Conservation (phyloP, 2,329 filamentous ascomycete species). For the Alternaria sp. region DNA sequence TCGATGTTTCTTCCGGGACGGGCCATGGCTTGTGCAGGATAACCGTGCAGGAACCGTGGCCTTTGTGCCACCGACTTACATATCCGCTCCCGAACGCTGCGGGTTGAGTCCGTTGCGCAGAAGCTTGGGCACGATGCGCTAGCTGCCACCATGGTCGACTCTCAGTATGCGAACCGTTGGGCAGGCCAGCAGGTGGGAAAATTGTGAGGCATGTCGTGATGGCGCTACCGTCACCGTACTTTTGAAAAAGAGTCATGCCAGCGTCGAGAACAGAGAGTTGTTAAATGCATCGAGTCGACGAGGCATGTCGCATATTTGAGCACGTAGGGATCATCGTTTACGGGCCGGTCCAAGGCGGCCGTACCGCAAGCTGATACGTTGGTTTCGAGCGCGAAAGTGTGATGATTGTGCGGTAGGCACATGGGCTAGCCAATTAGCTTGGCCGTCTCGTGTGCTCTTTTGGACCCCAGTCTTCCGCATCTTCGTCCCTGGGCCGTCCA, state of each 20-base stretch:
- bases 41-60: slow-evolving; percentile 34
- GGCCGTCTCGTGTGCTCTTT: slow-evolving; percentile 27
- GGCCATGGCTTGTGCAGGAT: slow-evolving; percentile 29
- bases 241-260: slow-evolving; percentile 18
- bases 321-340: slow-evolving; percentile 30
- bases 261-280: slow-evolving; percentile 20
- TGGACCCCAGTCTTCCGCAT: slow-evolving; percentile 34
- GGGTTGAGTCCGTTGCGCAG: slow-evolving; percentile 24
- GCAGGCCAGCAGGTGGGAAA: slow-evolving; percentile 6
- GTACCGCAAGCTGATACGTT: slow-evolving; percentile 35
- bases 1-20: slow-evolving; percentile 29
- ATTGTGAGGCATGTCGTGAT: slow-evolving; percentile 8
- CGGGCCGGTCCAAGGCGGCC: slow-evolving; percentile 36
- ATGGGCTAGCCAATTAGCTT: slow-evolving; percentile 17
- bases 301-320: slow-evolving; percentile 22
- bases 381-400: slow-evolving; percentile 27
- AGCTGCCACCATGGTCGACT: neutral
- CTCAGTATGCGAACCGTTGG: slow-evolving; percentile 19
- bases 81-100: slow-evolving; percentile 27
- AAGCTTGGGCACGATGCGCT: slow-evolving; percentile 23
- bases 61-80: slow-evolving; percentile 37
- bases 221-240: slow-evolving; percentile 33
- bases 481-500: slow-evolving; percentile 33
- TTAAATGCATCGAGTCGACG: slow-evolving; percentile 25
- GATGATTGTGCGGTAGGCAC: slow-evolving; percentile 35